phyloP scores from a whole-genome alignment of 306 rosid genomes.

The Corylus avellana region DNA sequence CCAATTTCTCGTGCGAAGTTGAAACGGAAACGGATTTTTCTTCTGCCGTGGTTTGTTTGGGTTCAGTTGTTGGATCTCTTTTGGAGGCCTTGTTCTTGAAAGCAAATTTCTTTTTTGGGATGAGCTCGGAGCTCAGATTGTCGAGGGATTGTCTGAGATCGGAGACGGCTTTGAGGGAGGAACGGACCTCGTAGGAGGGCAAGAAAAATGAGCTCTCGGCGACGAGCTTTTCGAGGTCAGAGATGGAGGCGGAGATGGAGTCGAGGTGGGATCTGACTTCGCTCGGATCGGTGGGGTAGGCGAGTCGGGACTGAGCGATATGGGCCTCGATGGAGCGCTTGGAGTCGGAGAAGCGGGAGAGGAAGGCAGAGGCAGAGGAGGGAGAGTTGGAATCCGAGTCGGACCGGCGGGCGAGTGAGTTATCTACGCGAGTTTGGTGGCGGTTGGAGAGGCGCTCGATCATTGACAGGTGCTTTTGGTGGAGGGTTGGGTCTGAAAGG shows the following conservation, averaged over 20 bases:
- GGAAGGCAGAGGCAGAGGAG: slow-evolving; percentile 61
- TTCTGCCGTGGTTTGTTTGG: neutral
- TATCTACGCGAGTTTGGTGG: slow-evolving; percentile 53
- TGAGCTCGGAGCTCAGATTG: slow-evolving; percentile 39
- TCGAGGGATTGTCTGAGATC: slow-evolving; percentile 62
- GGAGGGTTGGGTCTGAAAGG: slow-evolving; percentile 33
- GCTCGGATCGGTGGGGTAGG: slow-evolving; percentile 26
- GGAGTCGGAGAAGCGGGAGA: slow-evolving; percentile 53
- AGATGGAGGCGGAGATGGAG: slow-evolving; percentile 59
- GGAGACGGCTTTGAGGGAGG: slow-evolving; percentile 66
- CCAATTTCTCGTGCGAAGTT: slow-evolving; percentile 11
- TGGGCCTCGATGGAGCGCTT: slow-evolving; percentile 57
- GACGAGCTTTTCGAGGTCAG: slow-evolving; percentile 73
- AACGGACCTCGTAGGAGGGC: slow-evolving; percentile 77
- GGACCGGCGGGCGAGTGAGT: slow-evolving; percentile 33
- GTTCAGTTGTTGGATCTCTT: slow-evolving; percentile 37
- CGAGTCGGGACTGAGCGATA: slow-evolving; percentile 40
- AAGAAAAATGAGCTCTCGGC: slow-evolving; percentile 73
- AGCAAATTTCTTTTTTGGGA: slow-evolving; percentile 77
- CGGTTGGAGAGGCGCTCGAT: slow-evolving; percentile 73
- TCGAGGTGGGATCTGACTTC: slow-evolving; percentile 55
- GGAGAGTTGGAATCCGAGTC: slow-evolving; percentile 37
- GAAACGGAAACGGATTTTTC: neutral
- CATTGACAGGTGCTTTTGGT: slow-evolving; percentile 71
- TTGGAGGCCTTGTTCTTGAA: slow-evolving; percentile 60